phyloP scores from a whole-genome alignment of 2,329 filamentous ascomycete species.

The Bretziella fagacearum region DNA sequence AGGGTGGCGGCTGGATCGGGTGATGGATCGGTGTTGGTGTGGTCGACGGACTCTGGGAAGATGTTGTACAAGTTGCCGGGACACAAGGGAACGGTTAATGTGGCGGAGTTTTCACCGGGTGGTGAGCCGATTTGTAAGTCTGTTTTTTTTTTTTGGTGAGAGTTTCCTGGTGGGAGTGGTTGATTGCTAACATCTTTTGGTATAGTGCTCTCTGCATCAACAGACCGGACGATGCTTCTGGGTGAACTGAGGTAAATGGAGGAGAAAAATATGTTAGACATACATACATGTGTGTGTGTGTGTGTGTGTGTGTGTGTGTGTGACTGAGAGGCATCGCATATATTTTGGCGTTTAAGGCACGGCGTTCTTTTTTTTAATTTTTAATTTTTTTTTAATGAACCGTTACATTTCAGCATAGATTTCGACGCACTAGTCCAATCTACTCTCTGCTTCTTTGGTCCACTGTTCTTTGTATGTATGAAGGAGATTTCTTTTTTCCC shows the following conservation, averaged over 20 bases:
- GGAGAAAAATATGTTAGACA: neutral
- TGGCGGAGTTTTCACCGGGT: conserved; percentile 74
- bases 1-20: conserved; percentile 79
- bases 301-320: neutral
- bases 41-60: conserved; percentile 79
- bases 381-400: neutral
- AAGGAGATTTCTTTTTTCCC: too few species aligned
- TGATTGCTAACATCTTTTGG: conserved; percentile 21
- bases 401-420: neutral
- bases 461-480: too few species aligned
- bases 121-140: conserved; percentile 75
- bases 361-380: conserved; percentile 8
- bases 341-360: conserved; percentile 7
- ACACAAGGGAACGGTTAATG: conserved; percentile 88
- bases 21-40: conserved; percentile 79
- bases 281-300: neutral
- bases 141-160: neutral
- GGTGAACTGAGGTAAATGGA: conserved; percentile 43
- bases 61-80: conserved; percentile 87
- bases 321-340: neutral
- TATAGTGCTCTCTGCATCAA: conserved; percentile 73
- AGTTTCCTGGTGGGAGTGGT: conserved; percentile 1
- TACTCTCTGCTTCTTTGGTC: too few species aligned
- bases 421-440: too few species aligned
- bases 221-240: conserved; percentile 70